phyloP scores from a whole-genome alignment of 169 alveolate genomes.

The Plasmodium ovale region DNA sequence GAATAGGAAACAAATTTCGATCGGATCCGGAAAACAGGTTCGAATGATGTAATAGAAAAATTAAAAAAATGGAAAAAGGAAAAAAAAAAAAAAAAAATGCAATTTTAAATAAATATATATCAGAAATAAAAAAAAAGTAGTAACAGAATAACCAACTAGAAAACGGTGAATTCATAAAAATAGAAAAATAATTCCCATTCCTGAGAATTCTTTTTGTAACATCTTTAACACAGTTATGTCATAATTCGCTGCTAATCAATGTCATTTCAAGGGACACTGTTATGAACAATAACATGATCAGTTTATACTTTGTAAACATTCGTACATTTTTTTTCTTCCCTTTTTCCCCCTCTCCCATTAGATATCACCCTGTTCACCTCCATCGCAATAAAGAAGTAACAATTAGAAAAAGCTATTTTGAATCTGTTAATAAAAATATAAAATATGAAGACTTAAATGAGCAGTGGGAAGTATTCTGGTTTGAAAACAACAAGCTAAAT shows the following conservation, averaged over 20 bases:
- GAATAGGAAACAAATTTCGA: slow-evolving; percentile 84
- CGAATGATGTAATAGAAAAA: not conserved
- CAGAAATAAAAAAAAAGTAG: not conserved
- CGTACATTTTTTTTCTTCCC: not conserved
- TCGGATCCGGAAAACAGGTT: slow-evolving; percentile 85
- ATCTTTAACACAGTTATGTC: too few relatives aligned
- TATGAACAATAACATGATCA: too few relatives aligned
- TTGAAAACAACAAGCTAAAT: slow-evolving; percentile 81
- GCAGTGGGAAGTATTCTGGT: slow-evolving; percentile 89
- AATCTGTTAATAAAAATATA: slow-evolving; percentile 76
- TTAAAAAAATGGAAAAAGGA: not conserved
- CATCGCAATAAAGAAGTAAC: slow-evolving; percentile 80
- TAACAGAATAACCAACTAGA: too few relatives aligned
- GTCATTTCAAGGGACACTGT: too few relatives aligned
- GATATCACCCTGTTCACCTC: slow-evolving; percentile 82
- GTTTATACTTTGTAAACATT: too few relatives aligned
- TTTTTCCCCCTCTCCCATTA: not conserved
- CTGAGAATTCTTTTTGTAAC: too few relatives aligned
- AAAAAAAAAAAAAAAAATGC: slow-evolving; percentile 14
- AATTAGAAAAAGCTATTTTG: slow-evolving; percentile 79
- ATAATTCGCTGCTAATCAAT: too few relatives aligned
- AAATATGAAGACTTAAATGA: slow-evolving; percentile 82
- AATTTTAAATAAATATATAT: not conserved
- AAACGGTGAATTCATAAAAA: too few relatives aligned
- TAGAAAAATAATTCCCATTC: too few relatives aligned